Conservation (phyloP, 192 early-diverging fungal genomes). For the Thoreauomyces humboldtii region DNA sequence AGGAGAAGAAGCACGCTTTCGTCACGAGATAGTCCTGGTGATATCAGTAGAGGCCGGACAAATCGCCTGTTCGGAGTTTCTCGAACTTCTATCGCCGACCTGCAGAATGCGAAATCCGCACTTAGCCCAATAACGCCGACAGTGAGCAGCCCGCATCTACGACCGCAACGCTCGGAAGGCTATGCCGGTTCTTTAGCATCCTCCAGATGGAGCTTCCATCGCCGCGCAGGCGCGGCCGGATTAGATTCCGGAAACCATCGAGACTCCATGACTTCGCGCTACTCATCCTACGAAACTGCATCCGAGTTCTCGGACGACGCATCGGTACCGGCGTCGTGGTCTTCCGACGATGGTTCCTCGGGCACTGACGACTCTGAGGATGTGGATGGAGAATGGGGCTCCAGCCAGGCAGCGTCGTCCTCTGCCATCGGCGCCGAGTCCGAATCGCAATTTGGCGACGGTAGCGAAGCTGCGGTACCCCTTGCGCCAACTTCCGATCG, state of each 20-base stretch:
- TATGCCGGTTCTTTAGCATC: too few species aligned
- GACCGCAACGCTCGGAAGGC: too few species aligned
- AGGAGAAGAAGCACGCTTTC: too few species aligned
- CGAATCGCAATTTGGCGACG: background rate
- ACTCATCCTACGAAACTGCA: slow-evolving; percentile 24
- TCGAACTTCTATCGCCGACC: background rate
- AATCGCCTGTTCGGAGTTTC: background rate
- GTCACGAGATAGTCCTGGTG: too few species aligned
- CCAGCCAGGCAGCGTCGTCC: background rate
- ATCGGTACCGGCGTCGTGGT: background rate
- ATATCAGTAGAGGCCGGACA: background rate
- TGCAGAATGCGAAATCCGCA: too few species aligned
- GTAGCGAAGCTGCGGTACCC: background rate
- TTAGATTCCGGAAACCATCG: too few species aligned
- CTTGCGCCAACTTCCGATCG: background rate
- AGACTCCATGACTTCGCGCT: slow-evolving; percentile 16
- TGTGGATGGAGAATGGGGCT: slow-evolving; percentile 17
- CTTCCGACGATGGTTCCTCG: background rate
- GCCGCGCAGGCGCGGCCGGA: background rate
- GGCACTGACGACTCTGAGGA: background rate
- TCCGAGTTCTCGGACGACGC: slow-evolving; percentile 26
- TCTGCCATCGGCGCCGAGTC: background rate
- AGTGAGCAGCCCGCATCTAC: too few species aligned
- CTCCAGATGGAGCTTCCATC: background rate
- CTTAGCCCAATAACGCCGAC: too few species aligned